These are phyloP conservation scores for Pythium aphanidermatum DNA, from an alignment of 352 stramenopile species.

Conservation along the genomic window DNA sequence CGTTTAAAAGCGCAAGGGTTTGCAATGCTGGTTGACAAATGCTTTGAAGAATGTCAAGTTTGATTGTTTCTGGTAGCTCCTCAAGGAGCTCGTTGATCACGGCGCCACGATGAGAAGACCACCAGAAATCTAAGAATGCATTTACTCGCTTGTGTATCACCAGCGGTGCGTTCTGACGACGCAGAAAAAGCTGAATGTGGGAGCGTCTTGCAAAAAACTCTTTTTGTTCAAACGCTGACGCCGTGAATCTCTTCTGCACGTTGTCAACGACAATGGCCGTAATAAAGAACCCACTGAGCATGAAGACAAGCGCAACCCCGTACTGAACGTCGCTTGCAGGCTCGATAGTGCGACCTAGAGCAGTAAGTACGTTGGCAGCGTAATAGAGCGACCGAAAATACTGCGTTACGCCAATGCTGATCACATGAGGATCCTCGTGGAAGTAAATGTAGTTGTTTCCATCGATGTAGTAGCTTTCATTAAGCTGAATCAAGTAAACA, in stretches of 20 bases:
- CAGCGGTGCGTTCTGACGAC: slow-evolving; percentile 48
- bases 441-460: slow-evolving; percentile 16
- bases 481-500: slow-evolving; percentile 30
- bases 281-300: slow-evolving; percentile 71
- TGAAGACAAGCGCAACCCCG: slow-evolving; percentile 44
- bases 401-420: slow-evolving; percentile 28
- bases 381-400: slow-evolving; percentile 68
- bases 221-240: slow-evolving; percentile 67
- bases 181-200: slow-evolving; percentile 60
- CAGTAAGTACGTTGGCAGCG: slow-evolving; percentile 48
- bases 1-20: slow-evolving; percentile 37
- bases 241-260: slow-evolving; percentile 71
- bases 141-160: slow-evolving; percentile 60
- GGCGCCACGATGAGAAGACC: slow-evolving; percentile 56
- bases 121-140: slow-evolving; percentile 70
- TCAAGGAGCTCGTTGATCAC: slow-evolving; percentile 51
- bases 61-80: slow-evolving; percentile 53
- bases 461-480: slow-evolving; percentile 29
- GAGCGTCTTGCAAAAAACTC: slow-evolving; percentile 57
- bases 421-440: slow-evolving; percentile 15
- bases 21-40: slow-evolving; percentile 56
- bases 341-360: slow-evolving; percentile 40
- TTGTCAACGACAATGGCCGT: slow-evolving; percentile 69
- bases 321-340: slow-evolving; percentile 47
- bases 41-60: slow-evolving; percentile 50